A percentile compares a stretch with the other conserved stretches of the same genome.
phyloP scores from a whole-genome alignment of 2,329 filamentous ascomycete species.

The Talaromyces sp. region DNA sequence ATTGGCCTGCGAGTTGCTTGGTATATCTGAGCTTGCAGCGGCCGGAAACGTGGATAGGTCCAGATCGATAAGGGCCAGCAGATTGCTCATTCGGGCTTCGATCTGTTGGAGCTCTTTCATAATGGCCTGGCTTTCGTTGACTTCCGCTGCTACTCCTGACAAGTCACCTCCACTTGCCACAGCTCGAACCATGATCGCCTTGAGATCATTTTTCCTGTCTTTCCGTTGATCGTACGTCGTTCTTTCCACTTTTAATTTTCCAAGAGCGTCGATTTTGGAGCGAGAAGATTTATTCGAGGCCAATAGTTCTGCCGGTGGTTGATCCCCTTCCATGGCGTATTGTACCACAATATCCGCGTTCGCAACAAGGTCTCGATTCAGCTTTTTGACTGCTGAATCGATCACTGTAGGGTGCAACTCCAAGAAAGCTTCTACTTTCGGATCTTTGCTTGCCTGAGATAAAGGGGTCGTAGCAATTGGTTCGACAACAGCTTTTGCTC shows the following conservation, averaged over 20 bases:
- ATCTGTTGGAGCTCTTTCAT: conserved; percentile 29
- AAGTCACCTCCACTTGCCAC: conserved; percentile 31
- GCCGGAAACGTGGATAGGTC: conserved; percentile 15
- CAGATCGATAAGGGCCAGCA: conserved; percentile 28
- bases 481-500: neutral
- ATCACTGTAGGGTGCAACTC: conserved; percentile 22
- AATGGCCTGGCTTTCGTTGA: conserved; percentile 29
- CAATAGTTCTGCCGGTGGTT: conserved; percentile 28
- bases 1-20: conserved; percentile 6
- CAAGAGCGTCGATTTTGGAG: conserved; percentile 34
- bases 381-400: conserved; percentile 21
- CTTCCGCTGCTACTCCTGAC: conserved; percentile 26
- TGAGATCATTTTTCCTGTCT: conserved; percentile 29
- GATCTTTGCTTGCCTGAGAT: conserved; percentile 16
- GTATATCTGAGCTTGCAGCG: neutral
- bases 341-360: conserved; percentile 36
- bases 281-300: conserved; percentile 32
- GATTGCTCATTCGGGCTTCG: conserved; percentile 28
- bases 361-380: conserved; percentile 26
- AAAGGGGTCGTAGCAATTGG: conserved; percentile 12
- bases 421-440: conserved; percentile 28
- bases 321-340: conserved; percentile 30
- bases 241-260: conserved; percentile 27
- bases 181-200: conserved; percentile 30
- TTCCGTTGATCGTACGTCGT: conserved; percentile 22